Base-by-base conservation (phyloP, 805 yeast species). In the Candida sakaeoensis region DNA sequence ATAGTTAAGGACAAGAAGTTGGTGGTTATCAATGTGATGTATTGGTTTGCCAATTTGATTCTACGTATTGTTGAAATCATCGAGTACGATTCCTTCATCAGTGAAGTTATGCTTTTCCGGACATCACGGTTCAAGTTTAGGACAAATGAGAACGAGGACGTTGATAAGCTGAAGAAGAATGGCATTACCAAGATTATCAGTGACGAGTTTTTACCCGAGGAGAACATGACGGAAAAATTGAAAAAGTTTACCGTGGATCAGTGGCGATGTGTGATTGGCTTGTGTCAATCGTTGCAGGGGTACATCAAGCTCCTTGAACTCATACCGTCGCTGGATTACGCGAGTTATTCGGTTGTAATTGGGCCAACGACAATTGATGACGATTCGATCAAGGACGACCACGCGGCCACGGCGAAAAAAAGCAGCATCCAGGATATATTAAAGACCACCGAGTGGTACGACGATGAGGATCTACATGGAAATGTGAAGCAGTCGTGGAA, bases 301-400 rank as follows among this genome's bases (percentile, higher is more conserved):
- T 48, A 62, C 9, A 55, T 66, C 5, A 47, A 56, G 9, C 39
- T 69, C 16, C 40, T 73, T 13, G 71, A 69, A 36, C 37, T 72
- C 6, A 22, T 38, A 8, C 41, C 41, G 12, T 12, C 24, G 3
- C 8, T n/a, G 8, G 24, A 32, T n/a, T 38, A 38, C 17, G 19
- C 36, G n/a, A 27, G 14, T 18, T 43, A 37, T 16, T 38, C 39
- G 10, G 36, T 44, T 2, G 43, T 42, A 5, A 33, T 45, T 8
- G 52, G 53, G 6, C 47, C 49, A 21, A 38, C 41, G 5, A 16
- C 24, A 3, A 13, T 38, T 15, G 26, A 23, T 13, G 33, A 28
- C 22, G 15, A 31, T 5, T 21, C n/a, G 8, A 13, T 5, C 14
- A 23, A 33, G 13, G 36, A 14, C 4, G 10, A 5, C 5, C 8